Percentiles rank a stretch among this genome's conserved stretches.
These are phyloP conservation scores for Aechmea fasciata DNA, from an alignment of 176 grass and related monocot genomes.

Conservation along the genomic window DNA sequence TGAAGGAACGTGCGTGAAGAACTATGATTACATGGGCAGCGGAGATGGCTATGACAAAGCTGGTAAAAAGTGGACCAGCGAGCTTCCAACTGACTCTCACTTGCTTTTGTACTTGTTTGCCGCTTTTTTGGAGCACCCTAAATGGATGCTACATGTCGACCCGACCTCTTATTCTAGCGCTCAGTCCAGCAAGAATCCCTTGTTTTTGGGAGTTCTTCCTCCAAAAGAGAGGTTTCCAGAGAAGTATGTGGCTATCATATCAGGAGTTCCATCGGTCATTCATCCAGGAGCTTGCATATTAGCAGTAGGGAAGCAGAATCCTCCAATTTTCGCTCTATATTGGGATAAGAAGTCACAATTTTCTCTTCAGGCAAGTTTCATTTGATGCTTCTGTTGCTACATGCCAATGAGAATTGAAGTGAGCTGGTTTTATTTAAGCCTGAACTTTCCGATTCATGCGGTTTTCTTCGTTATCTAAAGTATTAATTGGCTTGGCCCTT, in stretches of 20 bases:
- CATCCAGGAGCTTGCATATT: slow-evolving; percentile 88
- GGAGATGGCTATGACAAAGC: slow-evolving; percentile 56
- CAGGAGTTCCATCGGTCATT: slow-evolving; percentile 64
- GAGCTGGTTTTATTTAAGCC: too few relatives aligned
- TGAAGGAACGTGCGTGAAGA: slow-evolving; percentile 93
- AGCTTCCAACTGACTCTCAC: slow-evolving; percentile 87
- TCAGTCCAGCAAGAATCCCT: slow-evolving; percentile 89
- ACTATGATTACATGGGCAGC: slow-evolving; percentile 71
- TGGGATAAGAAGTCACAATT: slow-evolving; percentile 97
- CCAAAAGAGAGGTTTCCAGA: slow-evolving; percentile 93
- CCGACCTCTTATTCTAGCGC: slow-evolving; percentile 84
- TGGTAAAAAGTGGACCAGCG: slow-evolving; percentile 67
- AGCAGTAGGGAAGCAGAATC: slow-evolving; percentile 72
- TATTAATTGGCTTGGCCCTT: too few relatives aligned
- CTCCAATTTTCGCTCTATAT: slow-evolving; percentile 72
- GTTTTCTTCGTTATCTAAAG: too few relatives aligned
- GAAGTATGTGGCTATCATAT: slow-evolving; percentile 91
- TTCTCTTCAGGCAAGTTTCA: slow-evolving; percentile 74
- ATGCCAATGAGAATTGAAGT: too few relatives aligned
- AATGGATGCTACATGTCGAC: slow-evolving; percentile 97
- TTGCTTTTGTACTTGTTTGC: slow-evolving; percentile 83
- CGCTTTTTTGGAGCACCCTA: slow-evolving; percentile 92
- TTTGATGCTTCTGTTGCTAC: background rate
- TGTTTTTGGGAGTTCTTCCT: slow-evolving; percentile 93
- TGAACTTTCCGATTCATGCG: too few relatives aligned